These are phyloP conservation scores for Eucalyptus curtisii DNA, from an alignment of 345 rosid species.

Conservation along the genomic window DNA sequence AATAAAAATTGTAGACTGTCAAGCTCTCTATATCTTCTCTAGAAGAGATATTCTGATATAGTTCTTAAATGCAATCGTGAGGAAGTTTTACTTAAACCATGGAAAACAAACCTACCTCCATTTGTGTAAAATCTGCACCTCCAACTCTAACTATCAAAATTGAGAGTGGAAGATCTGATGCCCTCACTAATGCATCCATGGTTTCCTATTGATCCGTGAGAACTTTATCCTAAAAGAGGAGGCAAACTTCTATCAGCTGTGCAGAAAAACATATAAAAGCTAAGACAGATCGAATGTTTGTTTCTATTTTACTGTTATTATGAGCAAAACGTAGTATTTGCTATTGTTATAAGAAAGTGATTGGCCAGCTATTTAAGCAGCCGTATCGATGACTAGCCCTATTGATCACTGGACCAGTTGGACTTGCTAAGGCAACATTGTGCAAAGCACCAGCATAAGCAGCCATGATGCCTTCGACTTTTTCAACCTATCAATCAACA, in stretches of 20 bases:
- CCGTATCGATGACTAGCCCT: slow-evolving; percentile 41
- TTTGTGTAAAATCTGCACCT: slow-evolving; percentile 59
- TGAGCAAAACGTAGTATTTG: slow-evolving; percentile 54
- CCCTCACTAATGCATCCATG: slow-evolving; percentile 58
- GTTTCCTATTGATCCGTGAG: slow-evolving; percentile 67
- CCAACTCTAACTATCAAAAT: slow-evolving; percentile 77
- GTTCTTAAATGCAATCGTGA: not conserved
- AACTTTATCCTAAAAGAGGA: slow-evolving; percentile 57
- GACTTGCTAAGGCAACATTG: slow-evolving; percentile 79
- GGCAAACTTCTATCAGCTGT: not conserved
- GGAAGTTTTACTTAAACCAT: not conserved
- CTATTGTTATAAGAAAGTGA: slow-evolving; percentile 39
- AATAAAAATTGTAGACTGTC: not conserved
- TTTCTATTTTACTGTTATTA: slow-evolving; percentile 30
- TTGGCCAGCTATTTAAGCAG: slow-evolving; percentile 62
- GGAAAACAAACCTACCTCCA: slow-evolving; percentile 45
- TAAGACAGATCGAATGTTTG: not conserved
- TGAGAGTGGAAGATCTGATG: slow-evolving; percentile 85
- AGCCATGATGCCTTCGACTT: slow-evolving; percentile 64
- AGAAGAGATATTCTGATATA: not conserved
- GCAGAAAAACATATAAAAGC: not conserved
- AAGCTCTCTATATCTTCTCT: not conserved
- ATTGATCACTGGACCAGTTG: slow-evolving; percentile 77
- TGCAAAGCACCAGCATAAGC: slow-evolving; percentile 65
- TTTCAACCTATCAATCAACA: slow-evolving; percentile 39